A percentile compares a stretch with the other conserved stretches of the same genome.
Evolutionary conservation across 2,329 filamentous ascomycete genomes (phyloP).

Genomic region (Talaromyces sp.): DNA sequence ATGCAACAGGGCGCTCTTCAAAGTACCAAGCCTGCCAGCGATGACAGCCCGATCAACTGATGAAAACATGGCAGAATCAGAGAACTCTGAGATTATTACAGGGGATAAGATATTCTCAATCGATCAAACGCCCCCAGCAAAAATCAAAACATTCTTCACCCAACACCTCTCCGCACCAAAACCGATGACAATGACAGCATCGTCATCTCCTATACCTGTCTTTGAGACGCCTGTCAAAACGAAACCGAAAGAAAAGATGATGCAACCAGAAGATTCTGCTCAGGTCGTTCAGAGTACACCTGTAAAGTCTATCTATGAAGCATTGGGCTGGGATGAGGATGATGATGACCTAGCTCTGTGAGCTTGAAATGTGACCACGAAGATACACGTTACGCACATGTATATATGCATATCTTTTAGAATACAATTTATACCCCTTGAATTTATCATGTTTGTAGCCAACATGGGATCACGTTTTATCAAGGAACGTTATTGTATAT

Average conservation of each 20-base stretch:
- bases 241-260: constrained; percentile 23
- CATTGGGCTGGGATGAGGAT: not conserved
- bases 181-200: not conserved
- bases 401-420: not conserved
- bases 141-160: constrained; percentile 1
- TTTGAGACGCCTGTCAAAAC: constrained; percentile 34
- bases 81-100: not conserved
- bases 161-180: not conserved
- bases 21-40: constrained; percentile 16
- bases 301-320: constrained; percentile 24
- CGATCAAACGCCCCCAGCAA: constrained; percentile 6
- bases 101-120: not conserved
- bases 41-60: not conserved
- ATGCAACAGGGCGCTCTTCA: constrained; percentile 18
- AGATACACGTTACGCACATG: not conserved
- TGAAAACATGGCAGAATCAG: not conserved
- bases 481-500: too few species aligned
- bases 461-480: too few species aligned
- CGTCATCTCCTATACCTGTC: constrained; percentile 21
- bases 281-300: constrained; percentile 22
- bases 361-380: constrained; percentile 2
- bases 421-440: not conserved
- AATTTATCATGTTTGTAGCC: not conserved
- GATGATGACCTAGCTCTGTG: not conserved
- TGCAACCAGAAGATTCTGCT: not conserved